Evolutionary conservation across 2,329 filamentous ascomycete genomes (phyloP), one percentile per base, ranked within the genome.

Genomic region (Chlorencoelia australis): DNA sequence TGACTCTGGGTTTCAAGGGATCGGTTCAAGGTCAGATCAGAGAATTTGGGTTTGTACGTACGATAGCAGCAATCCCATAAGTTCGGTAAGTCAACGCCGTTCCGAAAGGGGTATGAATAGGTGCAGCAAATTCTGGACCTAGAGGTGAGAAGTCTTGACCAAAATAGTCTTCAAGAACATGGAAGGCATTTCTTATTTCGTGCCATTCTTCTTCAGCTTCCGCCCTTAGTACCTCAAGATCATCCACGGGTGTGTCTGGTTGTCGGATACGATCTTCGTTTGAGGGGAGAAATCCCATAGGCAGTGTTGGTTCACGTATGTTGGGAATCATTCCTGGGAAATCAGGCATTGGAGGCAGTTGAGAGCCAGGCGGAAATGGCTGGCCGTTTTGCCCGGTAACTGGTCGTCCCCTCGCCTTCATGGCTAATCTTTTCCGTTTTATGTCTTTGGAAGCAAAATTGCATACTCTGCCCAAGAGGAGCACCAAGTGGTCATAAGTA

Each of bases 401-500:
- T 16, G 53, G 50, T n/a, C 48, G 54, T 30, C 49, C 60, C 48
- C 73, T 71, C 24, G 66, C 61, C 47, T 73, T 72, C 39, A 79
- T 69, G 6, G 73, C 73, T 51, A 71, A 79, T 32, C 83, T 64
- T 58, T 98, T 98, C 36, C 91, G 72, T 28, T 72, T 68, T 11
- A 87, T 66, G 56, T 96, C 91, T 45, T 74, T 77, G 1, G 79
- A 74, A 2, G 80, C 72, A 57, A 94, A 96, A 47, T 82, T 76
- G 36, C 81, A 74, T 10, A 94, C 66, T 2, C 91, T 78, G 7
- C 78, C 87, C 16, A 95, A 69, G 1, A 96, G 64, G 4, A 96
- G 69, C 29, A 93, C 71, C 4, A 95, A 62, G 56, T 95, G 86
- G 55, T 98, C 91, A 47, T 84, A 86, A 1, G 86, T 86, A 25